Evolutionary conservation across 768 basidiomycete genomes (phyloP).

Genomic region (Lactarius vividus): DNA sequence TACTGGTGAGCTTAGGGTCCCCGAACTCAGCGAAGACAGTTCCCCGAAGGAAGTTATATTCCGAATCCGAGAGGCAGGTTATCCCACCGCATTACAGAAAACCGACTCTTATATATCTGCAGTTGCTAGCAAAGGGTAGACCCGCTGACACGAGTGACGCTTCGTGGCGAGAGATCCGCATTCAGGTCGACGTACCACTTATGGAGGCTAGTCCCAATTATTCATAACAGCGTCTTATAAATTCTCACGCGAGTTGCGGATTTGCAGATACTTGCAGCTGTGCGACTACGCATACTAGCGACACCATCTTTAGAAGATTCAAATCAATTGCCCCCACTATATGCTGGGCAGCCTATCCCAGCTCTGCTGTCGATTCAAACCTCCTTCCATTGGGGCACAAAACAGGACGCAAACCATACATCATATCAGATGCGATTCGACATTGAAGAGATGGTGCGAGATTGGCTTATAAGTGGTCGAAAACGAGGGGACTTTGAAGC

Average conservation of each 20-base stretch:
- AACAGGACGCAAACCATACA: constrained; percentile 37
- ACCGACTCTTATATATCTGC: constrained; percentile 23
- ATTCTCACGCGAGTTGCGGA: constrained; percentile 12
- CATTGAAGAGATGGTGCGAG: constrained; percentile 72
- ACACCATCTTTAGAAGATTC: constrained; percentile 42
- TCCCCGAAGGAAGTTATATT: constrained; percentile 31
- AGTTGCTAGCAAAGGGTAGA: constrained; percentile 43
- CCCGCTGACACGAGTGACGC: constrained; percentile 36
- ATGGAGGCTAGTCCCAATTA: constrained; percentile 59
- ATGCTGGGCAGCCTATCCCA: constrained; percentile 86
- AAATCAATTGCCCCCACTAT: constrained; percentile 39
- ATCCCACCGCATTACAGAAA: constrained; percentile 33
- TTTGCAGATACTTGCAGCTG: constrained; percentile 63
- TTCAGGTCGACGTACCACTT: constrained; percentile 81
- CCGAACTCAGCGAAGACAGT: constrained; percentile 37
- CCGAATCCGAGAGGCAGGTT: constrained; percentile 37
- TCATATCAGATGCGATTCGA: constrained; percentile 71
- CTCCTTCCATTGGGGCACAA: constrained; percentile 74
- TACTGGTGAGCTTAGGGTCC: constrained; percentile 67
- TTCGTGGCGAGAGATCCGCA: constrained; percentile 71
- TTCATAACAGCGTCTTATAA: constrained; percentile 6
- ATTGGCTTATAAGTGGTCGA: constrained; percentile 87
- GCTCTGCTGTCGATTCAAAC: constrained; percentile 64
- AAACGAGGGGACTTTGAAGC: constrained; percentile 84
- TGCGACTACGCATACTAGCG: constrained; percentile 47